These are phyloP conservation scores for Colletotrichum acutatum DNA, from an alignment of 2,329 filamentous ascomycete genomes.

Conservation along the genomic window DNA sequence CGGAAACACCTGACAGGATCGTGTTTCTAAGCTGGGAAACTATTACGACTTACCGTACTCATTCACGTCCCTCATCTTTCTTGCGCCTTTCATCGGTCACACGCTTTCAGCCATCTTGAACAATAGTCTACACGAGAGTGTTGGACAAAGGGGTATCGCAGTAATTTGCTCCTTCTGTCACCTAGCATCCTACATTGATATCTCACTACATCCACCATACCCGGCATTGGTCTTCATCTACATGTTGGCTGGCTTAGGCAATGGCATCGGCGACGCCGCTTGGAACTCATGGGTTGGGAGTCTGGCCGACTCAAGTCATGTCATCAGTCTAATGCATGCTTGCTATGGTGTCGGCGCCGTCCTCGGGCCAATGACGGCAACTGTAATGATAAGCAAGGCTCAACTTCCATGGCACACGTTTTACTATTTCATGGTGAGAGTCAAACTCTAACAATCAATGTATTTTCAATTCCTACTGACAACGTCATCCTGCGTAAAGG, in stretches of 20 bases:
- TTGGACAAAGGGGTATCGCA: conserved; percentile 79
- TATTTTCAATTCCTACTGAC: neutral
- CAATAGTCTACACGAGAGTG: conserved; percentile 70
- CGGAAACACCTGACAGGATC: neutral
- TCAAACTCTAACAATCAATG: neutral
- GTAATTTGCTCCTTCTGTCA: conserved; percentile 72
- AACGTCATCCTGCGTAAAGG: conserved; percentile 32
- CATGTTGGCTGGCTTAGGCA: conserved; percentile 75
- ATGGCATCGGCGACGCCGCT: conserved; percentile 71
- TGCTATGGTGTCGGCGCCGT: conserved; percentile 79
- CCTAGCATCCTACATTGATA: conserved; percentile 71
- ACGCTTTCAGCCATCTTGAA: conserved; percentile 71
- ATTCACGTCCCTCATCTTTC: conserved; percentile 73
- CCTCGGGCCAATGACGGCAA: conserved; percentile 75
- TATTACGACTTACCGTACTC: conserved; percentile 72
- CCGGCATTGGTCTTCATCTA: conserved; percentile 74
- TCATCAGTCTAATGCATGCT: conserved; percentile 78
- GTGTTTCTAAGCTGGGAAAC: conserved; percentile 18
- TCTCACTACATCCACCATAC: conserved; percentile 76
- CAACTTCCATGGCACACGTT: conserved; percentile 75
- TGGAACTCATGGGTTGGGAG: conserved; percentile 70
- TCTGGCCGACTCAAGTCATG: conserved; percentile 77
- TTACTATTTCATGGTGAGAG: conserved; percentile 76
- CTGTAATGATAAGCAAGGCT: conserved; percentile 73
- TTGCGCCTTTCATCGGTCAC: conserved; percentile 75